A percentile compares a stretch with the other conserved stretches of the same genome.
These are phyloP conservation scores for Ampelomyces quisqualis DNA, from an alignment of 2,329 filamentous ascomycete species.

Conservation along the genomic window DNA sequence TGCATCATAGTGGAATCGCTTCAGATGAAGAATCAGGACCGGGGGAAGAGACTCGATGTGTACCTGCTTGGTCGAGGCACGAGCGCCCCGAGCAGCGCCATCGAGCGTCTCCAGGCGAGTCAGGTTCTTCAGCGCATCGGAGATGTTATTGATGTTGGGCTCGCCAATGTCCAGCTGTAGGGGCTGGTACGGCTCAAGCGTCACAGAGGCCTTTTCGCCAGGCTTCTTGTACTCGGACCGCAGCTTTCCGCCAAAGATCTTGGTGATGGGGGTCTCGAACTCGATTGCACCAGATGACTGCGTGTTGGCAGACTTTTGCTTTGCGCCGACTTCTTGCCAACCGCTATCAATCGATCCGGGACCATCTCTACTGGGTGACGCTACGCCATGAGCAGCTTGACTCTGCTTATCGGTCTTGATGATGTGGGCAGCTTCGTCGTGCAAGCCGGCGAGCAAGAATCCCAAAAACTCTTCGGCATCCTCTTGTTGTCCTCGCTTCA, in stretches of 20 bases:
- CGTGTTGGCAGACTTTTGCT: conserved; percentile 83
- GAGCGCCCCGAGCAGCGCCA: conserved; percentile 74
- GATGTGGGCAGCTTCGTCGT: conserved; percentile 84
- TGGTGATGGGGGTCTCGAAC: conserved; percentile 79
- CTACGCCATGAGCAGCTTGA: conserved; percentile 27
- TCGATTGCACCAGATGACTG: conserved; percentile 76
- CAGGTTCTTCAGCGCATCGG: conserved; percentile 83
- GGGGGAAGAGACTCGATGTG: conserved; percentile 90
- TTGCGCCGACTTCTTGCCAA: conserved; percentile 95
- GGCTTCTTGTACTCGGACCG: conserved; percentile 86
- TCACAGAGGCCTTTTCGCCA: conserved; percentile 86
- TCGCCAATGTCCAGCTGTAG: conserved; percentile 93
- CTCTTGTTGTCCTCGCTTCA: conserved; percentile 96
- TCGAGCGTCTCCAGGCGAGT: conserved; percentile 83
- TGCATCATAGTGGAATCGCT: conserved; percentile 94
- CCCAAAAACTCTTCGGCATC: conserved; percentile 97
- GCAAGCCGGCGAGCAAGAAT: conserved; percentile 86
- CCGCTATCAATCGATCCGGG: conserved; percentile 58
- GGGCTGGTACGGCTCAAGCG: conserved; percentile 88
- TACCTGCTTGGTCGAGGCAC: conserved; percentile 85
- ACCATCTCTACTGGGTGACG: conserved; percentile 50
- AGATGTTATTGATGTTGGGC: conserved; percentile 81
- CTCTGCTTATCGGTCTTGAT: conserved; percentile 57
- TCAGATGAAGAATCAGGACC: conserved; percentile 90
- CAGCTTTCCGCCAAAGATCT: conserved; percentile 90